These are phyloP conservation scores for Intubia oerlemansii DNA, from an alignment of 2,329 filamentous ascomycete genomes.

Conservation along the genomic window DNA sequence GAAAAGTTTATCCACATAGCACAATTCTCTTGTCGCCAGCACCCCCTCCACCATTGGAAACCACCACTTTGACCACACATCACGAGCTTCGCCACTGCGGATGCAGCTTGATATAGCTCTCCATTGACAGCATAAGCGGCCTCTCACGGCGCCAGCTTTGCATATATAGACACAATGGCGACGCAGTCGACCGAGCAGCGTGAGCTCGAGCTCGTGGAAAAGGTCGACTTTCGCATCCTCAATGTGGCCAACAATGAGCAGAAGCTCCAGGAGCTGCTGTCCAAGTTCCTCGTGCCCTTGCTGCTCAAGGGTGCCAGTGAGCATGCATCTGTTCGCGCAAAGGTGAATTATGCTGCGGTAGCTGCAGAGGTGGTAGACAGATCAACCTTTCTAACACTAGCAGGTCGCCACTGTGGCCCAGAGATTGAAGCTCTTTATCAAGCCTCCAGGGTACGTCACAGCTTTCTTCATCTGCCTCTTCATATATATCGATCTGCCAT, in stretches of 20 bases:
- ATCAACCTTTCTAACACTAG: neutral
- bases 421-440: slow-evolving; percentile 31
- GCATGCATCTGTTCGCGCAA: slow-evolving; percentile 58
- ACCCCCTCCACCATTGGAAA: too few species aligned
- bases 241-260: slow-evolving; percentile 63
- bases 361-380: neutral
- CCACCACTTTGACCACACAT: too few species aligned
- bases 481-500: too few species aligned
- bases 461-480: slow-evolving; percentile 1
- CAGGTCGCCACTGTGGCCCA: slow-evolving; percentile 24
- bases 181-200: slow-evolving; percentile 28
- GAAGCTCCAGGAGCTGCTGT: slow-evolving; percentile 59
- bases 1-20: too few species aligned
- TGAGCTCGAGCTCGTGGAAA: slow-evolving; percentile 65
- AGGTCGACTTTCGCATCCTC: slow-evolving; percentile 63
- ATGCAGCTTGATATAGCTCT: too few species aligned
- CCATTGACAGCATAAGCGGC: too few species aligned
- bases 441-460: too few species aligned
- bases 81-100: too few species aligned
- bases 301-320: slow-evolving; percentile 75
- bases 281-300: slow-evolving; percentile 59
- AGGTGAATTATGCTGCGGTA: too few species aligned
- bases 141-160: too few species aligned
- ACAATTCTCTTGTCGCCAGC: too few species aligned
- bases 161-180: too few species aligned